These are phyloP conservation scores for Rutstroemia sp. DNA, from an alignment of 2,329 filamentous ascomycete species.

Conservation along the genomic window DNA sequence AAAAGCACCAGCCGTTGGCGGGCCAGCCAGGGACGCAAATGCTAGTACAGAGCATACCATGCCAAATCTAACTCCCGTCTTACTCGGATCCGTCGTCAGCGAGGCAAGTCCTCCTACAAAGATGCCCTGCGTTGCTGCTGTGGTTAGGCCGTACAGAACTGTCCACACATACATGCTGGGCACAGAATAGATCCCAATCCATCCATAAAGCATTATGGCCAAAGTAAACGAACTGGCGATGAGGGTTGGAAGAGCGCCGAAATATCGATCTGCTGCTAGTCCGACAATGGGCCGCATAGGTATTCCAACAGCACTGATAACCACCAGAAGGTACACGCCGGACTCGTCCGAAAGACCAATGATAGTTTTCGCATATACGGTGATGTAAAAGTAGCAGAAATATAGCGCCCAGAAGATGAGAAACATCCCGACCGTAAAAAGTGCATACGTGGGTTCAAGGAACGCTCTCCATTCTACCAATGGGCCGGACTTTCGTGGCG, in stretches of 20 bases:
- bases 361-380: slow-evolving; percentile 32
- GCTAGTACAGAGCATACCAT: slow-evolving; percentile 39
- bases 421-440: slow-evolving; percentile 35
- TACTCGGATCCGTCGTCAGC: slow-evolving; percentile 42
- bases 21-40: slow-evolving; percentile 6
- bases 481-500: slow-evolving; percentile 31
- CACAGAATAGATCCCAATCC: slow-evolving; percentile 37
- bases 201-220: slow-evolving; percentile 33
- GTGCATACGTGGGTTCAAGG: slow-evolving; percentile 33
- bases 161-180: slow-evolving; percentile 40
- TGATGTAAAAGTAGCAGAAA: slow-evolving; percentile 29
- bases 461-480: slow-evolving; percentile 37
- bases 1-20: slow-evolving; percentile 7
- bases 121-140: slow-evolving; percentile 40
- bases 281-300: neutral
- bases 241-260: slow-evolving; percentile 44
- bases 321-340: slow-evolving; percentile 38
- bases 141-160: slow-evolving; percentile 40
- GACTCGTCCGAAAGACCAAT: slow-evolving; percentile 31
- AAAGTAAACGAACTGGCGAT: slow-evolving; percentile 34
- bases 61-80: slow-evolving; percentile 47
- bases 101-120: slow-evolving; percentile 42
- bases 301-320: slow-evolving; percentile 21
- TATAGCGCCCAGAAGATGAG: slow-evolving; percentile 33
- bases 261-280: neutral